Evolutionary conservation across 2,329 filamentous ascomycete species (phyloP).

Genomic region (Cladosporium sp.): DNA sequence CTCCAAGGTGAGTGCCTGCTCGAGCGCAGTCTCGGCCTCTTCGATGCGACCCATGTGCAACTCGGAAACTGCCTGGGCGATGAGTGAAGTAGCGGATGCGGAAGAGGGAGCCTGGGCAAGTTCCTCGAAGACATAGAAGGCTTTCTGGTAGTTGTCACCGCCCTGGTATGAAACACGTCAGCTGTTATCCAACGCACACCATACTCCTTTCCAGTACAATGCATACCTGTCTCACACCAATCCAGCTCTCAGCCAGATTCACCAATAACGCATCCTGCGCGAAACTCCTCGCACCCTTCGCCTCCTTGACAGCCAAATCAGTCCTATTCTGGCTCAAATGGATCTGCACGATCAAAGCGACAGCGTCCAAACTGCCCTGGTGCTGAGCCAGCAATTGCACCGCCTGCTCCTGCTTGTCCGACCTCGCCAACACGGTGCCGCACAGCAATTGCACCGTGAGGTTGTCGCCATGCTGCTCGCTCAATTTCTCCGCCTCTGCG

Average conservation of each 20-base stretch:
- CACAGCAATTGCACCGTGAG: slow-evolving; percentile 74
- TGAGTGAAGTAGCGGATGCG: slow-evolving; percentile 68
- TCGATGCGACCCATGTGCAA: slow-evolving; percentile 83
- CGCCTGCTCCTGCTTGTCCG: slow-evolving; percentile 81
- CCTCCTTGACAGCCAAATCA: slow-evolving; percentile 88
- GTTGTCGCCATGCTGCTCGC: slow-evolving; percentile 66
- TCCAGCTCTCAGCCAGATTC: slow-evolving; percentile 94
- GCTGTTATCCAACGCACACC: too few species aligned
- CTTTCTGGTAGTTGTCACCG: slow-evolving; percentile 91
- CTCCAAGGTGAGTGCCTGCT: slow-evolving; percentile 73
- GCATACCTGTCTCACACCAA: slow-evolving; percentile 77
- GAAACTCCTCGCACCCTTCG: slow-evolving; percentile 81
- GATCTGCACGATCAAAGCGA: slow-evolving; percentile 87
- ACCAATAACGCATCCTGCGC: slow-evolving; percentile 92
- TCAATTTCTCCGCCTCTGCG: slow-evolving; percentile 65
- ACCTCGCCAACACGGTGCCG: slow-evolving; percentile 76
- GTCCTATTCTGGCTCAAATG: slow-evolving; percentile 87
- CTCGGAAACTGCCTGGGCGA: slow-evolving; percentile 87
- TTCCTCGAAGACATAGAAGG: slow-evolving; percentile 97
- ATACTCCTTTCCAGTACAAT: too few species aligned
- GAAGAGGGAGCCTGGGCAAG: slow-evolving; percentile 82
- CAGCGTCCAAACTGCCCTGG: slow-evolving; percentile 73
- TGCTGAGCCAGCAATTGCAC: slow-evolving; percentile 75
- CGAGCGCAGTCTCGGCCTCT: slow-evolving; percentile 82
- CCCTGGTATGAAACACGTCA: slow-evolving; percentile 53